These are phyloP conservation scores for Exophiala sideris DNA, from an alignment of 2,329 filamentous ascomycete species.

Conservation along the genomic window DNA sequence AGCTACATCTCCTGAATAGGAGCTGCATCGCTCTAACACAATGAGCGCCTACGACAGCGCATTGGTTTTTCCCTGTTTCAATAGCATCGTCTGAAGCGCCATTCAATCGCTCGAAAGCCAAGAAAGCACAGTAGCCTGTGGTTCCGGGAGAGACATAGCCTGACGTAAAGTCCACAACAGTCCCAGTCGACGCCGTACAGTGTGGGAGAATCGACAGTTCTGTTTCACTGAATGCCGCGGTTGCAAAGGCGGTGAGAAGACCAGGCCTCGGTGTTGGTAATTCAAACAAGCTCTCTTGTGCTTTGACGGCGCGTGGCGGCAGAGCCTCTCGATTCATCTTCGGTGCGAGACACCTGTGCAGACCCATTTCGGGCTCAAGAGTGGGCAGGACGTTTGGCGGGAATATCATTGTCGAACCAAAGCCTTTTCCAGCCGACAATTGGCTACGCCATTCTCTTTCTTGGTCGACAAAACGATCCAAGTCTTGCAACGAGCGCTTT, in stretches of 20 bases:
- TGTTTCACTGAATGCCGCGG: conserved; percentile 20
- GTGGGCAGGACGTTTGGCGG: conserved; percentile 25
- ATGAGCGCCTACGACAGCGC: conserved; percentile 25
- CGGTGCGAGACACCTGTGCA: conserved; percentile 20
- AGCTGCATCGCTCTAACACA: conserved; percentile 23
- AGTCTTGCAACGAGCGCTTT: conserved; percentile 9
- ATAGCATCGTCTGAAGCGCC: conserved; percentile 20
- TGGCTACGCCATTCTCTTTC: conserved; percentile 22
- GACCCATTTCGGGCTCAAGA: conserved; percentile 1
- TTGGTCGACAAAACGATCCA: conserved; percentile 16
- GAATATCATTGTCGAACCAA: conserved; percentile 24
- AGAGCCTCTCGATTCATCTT: conserved; percentile 24
- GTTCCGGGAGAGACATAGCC: conserved; percentile 20
- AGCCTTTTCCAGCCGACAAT: conserved; percentile 17
- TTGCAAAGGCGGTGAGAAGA: conserved; percentile 23
- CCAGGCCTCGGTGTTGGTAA: conserved; percentile 24
- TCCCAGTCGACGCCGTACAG: conserved; percentile 21
- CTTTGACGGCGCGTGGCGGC: conserved; percentile 17
- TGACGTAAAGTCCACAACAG: conserved; percentile 20
- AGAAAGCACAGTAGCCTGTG: conserved; percentile 20
- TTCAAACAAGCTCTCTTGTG: conserved; percentile 24
- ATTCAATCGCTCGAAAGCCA: conserved; percentile 25
- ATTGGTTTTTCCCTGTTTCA: conserved; percentile 25
- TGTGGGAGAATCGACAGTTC: conserved; percentile 22
- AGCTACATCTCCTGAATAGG: conserved; percentile 18